Percentiles rank a stretch among this genome's conserved stretches.
Evolutionary conservation across 345 rosid genomes (phyloP).

Genomic region (Moringa oleifera): DNA sequence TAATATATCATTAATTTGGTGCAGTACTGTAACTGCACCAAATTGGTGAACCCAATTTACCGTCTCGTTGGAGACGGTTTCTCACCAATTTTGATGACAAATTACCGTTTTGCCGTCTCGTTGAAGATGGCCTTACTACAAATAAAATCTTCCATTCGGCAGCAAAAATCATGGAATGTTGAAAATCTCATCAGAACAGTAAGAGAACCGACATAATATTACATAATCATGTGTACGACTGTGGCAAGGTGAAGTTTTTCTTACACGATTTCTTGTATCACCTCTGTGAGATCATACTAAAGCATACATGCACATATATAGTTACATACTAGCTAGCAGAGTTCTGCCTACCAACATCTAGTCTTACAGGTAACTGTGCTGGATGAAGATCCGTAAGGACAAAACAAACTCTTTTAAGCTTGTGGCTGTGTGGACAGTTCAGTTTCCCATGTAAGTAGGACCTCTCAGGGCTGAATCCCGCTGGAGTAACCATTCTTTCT

Average conservation of each 20-base stretch:
- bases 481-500: constrained; percentile 65
- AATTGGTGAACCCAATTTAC: too few species aligned
- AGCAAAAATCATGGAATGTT: too few species aligned
- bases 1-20: too few species aligned
- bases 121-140: too few species aligned
- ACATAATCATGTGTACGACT: neutral
- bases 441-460: constrained; percentile 54
- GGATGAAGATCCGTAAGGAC: neutral
- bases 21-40: too few species aligned
- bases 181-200: neutral
- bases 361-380: neutral
- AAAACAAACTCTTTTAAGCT: neutral
- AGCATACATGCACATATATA: neutral
- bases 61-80: too few species aligned
- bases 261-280: too few species aligned
- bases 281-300: neutral
- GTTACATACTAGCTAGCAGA: neutral
- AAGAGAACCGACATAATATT: constrained; percentile 1
- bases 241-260: too few species aligned
- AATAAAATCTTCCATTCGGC: too few species aligned
- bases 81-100: too few species aligned
- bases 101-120: too few species aligned
- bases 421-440: neutral
- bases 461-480: constrained; percentile 51
- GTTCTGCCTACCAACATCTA: neutral